Percentiles rank a stretch among this genome's conserved stretches.
Conservation (phyloP, 108 stramenopile species). For the Discostella pseudostelligera region DNA sequence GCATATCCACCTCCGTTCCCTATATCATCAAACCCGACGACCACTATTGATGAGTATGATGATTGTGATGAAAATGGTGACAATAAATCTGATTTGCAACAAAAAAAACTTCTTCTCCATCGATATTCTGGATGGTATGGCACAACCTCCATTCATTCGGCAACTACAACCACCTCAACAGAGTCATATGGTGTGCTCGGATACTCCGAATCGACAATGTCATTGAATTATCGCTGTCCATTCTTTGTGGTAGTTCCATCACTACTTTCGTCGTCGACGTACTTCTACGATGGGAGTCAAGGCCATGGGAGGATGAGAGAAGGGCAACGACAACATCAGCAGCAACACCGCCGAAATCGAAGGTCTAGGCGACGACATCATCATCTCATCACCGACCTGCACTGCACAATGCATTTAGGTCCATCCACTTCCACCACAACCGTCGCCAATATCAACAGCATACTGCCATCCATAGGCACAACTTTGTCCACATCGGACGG, state of each 20-base stretch:
- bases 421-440: no score
- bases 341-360: background rate
- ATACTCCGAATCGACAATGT: conserved; percentile 24
- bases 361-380: no score
- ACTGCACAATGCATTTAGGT: no score
- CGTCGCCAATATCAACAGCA: no score
- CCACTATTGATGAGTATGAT: background rate
- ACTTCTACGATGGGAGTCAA: no score
- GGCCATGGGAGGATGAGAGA: background rate
- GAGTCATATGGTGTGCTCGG: conserved; percentile 13
- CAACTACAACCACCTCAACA: conserved; percentile 3
- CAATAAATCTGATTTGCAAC: conserved; percentile 7
- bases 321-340: conserved; percentile 1
- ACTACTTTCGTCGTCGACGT: background rate
- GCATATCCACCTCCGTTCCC: conserved; percentile 39
- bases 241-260: conserved; percentile 14
- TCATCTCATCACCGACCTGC: no score
- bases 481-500: no score
- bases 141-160: conserved; percentile 20
- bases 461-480: no score
- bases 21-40: background rate
- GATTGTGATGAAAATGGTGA: conserved; percentile 4
- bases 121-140: conserved; percentile 39
- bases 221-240: conserved; percentile 37
- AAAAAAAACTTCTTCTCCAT: conserved; percentile 18